Base-by-base conservation (phyloP, 108 stramenopile species). In the Fistulifera pelliculosa region DNA sequence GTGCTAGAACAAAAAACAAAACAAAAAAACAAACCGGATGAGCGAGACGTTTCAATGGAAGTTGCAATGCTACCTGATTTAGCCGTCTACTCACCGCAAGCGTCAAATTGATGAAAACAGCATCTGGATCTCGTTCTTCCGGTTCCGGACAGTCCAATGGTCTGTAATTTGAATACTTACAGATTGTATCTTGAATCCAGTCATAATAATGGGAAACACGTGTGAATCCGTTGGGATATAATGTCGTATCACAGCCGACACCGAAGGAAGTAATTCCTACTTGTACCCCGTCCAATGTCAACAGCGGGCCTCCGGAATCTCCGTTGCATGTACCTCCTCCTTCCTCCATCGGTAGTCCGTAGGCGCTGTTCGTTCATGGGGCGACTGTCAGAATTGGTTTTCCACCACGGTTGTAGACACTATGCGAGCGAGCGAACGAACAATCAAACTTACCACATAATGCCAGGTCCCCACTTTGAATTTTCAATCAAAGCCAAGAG, bases 301-400 rank as follows among this genome's bases (percentile, higher is more conserved):
- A 12, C 19, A 63, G 16, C 27, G 62, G 62, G 12, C 62, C 62
- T 15, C 62, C 62, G 19, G 54, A 55, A 47, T 63, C 62, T 2
- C 62, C 62, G 6, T 47, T 15, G 19, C 62, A 63, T 0, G 43
- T 48, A 24, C 31, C 8, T 3, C n/a, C n/a, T n/a, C n/a, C n/a
- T n/a, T 3, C 31, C 31, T 35, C 6, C 6, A 27, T 38, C 18
- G n/a, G 24, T 41, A 13, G 38, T 8, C 21, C 38, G 1, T 8
- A 13, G 27, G 16, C 47, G 10, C 19, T 47, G 7, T 22, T 47
- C 10, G 47, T 13, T 13, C 8, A 35, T n/a, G n/a, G n/a, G n/a
- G n/a, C n/a, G 31, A 35, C 3, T 35, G 31, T 35, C 3, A 35
- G 31, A n/a, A n/a, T n/a, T n/a, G n/a, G n/a, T n/a, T n/a, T n/a